These are phyloP conservation scores for Metarhizium robertsii DNA, from an alignment of 2,329 filamentous ascomycete genomes.

Conservation along the genomic window DNA sequence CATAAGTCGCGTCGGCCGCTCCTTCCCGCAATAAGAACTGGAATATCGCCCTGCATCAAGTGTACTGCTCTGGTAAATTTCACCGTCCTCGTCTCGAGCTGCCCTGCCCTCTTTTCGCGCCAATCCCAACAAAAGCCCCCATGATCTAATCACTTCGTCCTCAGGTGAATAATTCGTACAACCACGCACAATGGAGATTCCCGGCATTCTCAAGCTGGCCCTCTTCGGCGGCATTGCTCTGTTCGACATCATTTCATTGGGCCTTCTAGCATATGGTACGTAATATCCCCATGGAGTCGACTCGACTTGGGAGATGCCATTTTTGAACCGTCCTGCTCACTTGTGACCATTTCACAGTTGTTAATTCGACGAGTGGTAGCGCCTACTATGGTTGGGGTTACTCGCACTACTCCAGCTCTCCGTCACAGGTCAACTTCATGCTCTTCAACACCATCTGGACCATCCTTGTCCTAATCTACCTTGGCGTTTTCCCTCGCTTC, in stretches of 20 bases:
- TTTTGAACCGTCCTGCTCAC: not conserved
- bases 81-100: not conserved
- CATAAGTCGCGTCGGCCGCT: not conserved
- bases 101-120: not conserved
- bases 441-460: conserved; percentile 75
- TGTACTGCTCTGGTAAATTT: not conserved
- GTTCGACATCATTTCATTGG: conserved; percentile 5
- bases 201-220: conserved; percentile 1
- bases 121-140: not conserved
- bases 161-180: too few relatives aligned
- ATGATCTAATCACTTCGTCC: too few relatives aligned
- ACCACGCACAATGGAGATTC: conserved; percentile 5
- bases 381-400: not conserved
- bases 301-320: not conserved
- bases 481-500: conserved; percentile 58
- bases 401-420: conserved; percentile 23
- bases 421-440: conserved; percentile 62
- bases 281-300: not conserved
- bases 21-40: not conserved
- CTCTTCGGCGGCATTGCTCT: conserved; percentile 7
- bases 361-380: conserved; percentile 2
- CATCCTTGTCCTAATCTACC: conserved; percentile 59
- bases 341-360: conserved; percentile 3
- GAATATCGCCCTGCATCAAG: not conserved
- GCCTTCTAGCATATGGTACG: conserved; percentile 7